Conservation (phyloP, 2,329 filamentous ascomycete genomes). For the Botrytis hyacinthi region DNA sequence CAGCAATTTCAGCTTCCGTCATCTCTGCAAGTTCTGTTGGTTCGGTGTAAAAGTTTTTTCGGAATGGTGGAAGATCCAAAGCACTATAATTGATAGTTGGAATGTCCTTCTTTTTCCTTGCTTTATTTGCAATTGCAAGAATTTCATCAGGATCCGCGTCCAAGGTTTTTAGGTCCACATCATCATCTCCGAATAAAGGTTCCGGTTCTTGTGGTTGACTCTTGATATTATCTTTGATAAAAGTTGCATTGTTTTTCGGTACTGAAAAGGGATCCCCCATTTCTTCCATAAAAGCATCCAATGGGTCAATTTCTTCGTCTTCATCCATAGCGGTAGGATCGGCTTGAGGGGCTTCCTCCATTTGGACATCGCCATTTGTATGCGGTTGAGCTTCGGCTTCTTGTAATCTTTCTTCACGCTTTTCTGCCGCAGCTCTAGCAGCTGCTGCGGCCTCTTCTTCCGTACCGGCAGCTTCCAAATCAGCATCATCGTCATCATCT, state of each 20-base stretch:
- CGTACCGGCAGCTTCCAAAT: slow-evolving; percentile 72
- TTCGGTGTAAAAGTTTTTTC: slow-evolving; percentile 94
- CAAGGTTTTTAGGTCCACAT: slow-evolving; percentile 62
- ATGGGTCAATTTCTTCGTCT: slow-evolving; percentile 77
- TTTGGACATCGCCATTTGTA: slow-evolving; percentile 38
- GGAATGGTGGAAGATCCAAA: slow-evolving; percentile 77
- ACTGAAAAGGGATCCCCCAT: slow-evolving; percentile 50
- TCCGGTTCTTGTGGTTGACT: slow-evolving; percentile 68
- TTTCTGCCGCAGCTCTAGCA: slow-evolving; percentile 79
- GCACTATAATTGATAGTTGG: slow-evolving; percentile 84
- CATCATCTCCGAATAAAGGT: slow-evolving; percentile 86
- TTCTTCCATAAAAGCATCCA: slow-evolving; percentile 92
- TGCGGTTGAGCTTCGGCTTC: slow-evolving; percentile 44
- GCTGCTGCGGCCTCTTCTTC: slow-evolving; percentile 88
- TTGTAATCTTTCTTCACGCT: slow-evolving; percentile 67
- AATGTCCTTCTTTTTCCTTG: slow-evolving; percentile 92
- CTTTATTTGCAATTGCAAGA: slow-evolving; percentile 57
- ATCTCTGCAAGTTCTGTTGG: slow-evolving; percentile 79
- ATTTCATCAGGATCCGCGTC: slow-evolving; percentile 63
- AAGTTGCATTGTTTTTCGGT: slow-evolving; percentile 39
- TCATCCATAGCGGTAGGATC: slow-evolving; percentile 45
- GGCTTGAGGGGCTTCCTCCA: slow-evolving; percentile 38
- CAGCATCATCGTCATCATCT: slow-evolving; percentile 58
- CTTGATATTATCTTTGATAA: slow-evolving; percentile 39
- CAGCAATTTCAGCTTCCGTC: slow-evolving; percentile 79